phyloP scores from a whole-genome alignment of 164 flowering plant genomes.

The Vitis amurensis region DNA sequence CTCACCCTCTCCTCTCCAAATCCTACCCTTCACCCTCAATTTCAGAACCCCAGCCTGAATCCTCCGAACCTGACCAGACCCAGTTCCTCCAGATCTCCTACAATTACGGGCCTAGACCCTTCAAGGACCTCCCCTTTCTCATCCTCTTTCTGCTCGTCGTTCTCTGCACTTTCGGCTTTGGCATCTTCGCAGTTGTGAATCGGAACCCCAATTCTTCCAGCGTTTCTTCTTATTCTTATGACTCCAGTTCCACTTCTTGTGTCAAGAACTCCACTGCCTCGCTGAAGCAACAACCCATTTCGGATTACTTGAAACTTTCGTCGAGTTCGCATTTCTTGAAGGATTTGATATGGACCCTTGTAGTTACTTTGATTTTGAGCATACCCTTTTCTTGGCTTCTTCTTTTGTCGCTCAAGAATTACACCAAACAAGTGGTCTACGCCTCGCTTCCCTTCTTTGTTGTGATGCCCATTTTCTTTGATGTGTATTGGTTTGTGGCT shows the following conservation, averaged over 20 bases:
- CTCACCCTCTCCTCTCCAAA: constrained; percentile 69
- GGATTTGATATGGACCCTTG: constrained; percentile 76
- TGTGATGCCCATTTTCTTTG: constrained; percentile 59
- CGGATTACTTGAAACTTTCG: constrained; percentile 5
- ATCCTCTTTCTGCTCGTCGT: constrained; percentile 62
- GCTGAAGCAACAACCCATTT: background rate
- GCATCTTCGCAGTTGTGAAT: constrained; percentile 65
- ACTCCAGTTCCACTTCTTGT: constrained; percentile 59
- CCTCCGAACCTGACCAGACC: constrained; percentile 41
- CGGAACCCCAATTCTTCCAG: constrained; percentile 51
- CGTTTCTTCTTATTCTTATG: constrained; percentile 53
- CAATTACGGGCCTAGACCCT: constrained; percentile 61
- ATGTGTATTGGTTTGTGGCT: constrained; percentile 92
- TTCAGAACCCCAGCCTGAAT: constrained; percentile 20
- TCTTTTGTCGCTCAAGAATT: constrained; percentile 69
- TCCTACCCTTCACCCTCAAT: constrained; percentile 33
- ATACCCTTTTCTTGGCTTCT: constrained; percentile 55
- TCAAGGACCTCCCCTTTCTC: constrained; percentile 76
- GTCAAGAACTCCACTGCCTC: constrained; percentile 15
- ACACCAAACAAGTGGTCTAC: constrained; percentile 83
- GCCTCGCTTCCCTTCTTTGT: constrained; percentile 66
- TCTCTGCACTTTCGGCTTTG: constrained; percentile 73
- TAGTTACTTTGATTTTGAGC: constrained; percentile 64
- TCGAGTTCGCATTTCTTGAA: constrained; percentile 22
- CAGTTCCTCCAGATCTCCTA: constrained; percentile 77